Evolutionary conservation across 1,139 yeast genomes (phyloP).

Genomic region (Pichia sp.): DNA sequence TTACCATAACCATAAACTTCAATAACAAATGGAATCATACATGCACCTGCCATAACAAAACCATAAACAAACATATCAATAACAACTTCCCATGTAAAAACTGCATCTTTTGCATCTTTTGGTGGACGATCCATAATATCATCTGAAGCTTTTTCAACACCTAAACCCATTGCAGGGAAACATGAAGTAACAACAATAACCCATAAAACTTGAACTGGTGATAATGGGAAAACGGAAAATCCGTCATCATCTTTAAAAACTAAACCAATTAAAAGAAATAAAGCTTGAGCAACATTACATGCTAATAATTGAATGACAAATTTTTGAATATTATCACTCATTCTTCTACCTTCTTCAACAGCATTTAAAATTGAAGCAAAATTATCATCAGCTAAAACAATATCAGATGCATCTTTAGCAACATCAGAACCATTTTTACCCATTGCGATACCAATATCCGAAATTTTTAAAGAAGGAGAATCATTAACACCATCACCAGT

Average conservation of each 20-base stretch:
- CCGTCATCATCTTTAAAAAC: slow-evolving; percentile 58
- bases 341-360: slow-evolving; percentile 77
- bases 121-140: slow-evolving; percentile 67
- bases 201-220: slow-evolving; percentile 80
- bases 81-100: slow-evolving; percentile 66
- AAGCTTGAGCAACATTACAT: slow-evolving; percentile 73
- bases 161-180: slow-evolving; percentile 86
- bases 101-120: slow-evolving; percentile 46
- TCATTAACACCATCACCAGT: slow-evolving; percentile 88
- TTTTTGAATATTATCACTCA: slow-evolving; percentile 76
- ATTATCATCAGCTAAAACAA: slow-evolving; percentile 69
- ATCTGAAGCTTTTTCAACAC: slow-evolving; percentile 61
- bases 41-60: slow-evolving; percentile 62
- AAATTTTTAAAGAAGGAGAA: slow-evolving; percentile 72
- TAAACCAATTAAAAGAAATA: slow-evolving; percentile 64
- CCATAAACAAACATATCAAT: slow-evolving; percentile 76
- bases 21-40: slow-evolving; percentile 62
- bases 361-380: slow-evolving; percentile 74
- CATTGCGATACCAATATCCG: slow-evolving; percentile 88
- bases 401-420: slow-evolving; percentile 76
- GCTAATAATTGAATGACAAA: slow-evolving; percentile 76
- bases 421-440: slow-evolving; percentile 78
- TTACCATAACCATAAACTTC: slow-evolving; percentile 61
- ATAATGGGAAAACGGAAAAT: slow-evolving; percentile 66
- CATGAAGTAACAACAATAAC: slow-evolving; percentile 73